Evolutionary conservation across 1,284 basidiomycete genomes (phyloP), one percentile per base, ranked within the genome.

Genomic region (Apiotrichum montevideense): DNA sequence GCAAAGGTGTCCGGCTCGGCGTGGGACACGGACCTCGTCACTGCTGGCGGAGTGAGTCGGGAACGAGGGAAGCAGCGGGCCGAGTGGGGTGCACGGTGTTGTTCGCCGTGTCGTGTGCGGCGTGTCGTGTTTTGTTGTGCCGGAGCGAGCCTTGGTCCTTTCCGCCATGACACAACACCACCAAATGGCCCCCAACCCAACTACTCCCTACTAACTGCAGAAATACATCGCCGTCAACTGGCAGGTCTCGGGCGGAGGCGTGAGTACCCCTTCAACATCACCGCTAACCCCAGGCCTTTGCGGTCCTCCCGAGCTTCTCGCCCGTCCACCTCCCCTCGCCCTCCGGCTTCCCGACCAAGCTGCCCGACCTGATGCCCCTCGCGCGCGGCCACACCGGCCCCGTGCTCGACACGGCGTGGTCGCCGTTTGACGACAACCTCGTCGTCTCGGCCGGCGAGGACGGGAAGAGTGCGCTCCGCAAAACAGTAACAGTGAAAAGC

Each of bases 11-110:
- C 88, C 51, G 86, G 84, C 71, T 88, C 84, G 64, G 92, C 95
- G 14, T 98, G 92, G 92, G 95, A 98, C 77, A 98, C 95, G 47
- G 96, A 98, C 75, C 80, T 98, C 63, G 80, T 97, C 65, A 82
- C 89, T 62, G 89, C 89, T n/a, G 90, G 89, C 62, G 86, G 81
- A 46, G 88, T 89, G 71, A 71, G 84, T 78, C 29, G 29, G 29
- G 29, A 29, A 29, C 29, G 29, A 2, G 29, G 29, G 29, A 29
- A 29, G 3, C 3, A 29, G 29, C 29, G 29, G 29, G 29, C 29
- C 29, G 29, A 29, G 29, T 3, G 29, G 29, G 29, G 29, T 29
- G 29, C 29, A 29, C 29, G 29, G 29, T 29, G 29, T 3, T 29
- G 29, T 29, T 3, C 29, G 29, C 29, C 29, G 29, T 29, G 29